Percentiles rank a stretch among this genome's conserved stretches.
Conservation (phyloP, 352 stramenopile genomes). For the Phytophthora lateralis region DNA sequence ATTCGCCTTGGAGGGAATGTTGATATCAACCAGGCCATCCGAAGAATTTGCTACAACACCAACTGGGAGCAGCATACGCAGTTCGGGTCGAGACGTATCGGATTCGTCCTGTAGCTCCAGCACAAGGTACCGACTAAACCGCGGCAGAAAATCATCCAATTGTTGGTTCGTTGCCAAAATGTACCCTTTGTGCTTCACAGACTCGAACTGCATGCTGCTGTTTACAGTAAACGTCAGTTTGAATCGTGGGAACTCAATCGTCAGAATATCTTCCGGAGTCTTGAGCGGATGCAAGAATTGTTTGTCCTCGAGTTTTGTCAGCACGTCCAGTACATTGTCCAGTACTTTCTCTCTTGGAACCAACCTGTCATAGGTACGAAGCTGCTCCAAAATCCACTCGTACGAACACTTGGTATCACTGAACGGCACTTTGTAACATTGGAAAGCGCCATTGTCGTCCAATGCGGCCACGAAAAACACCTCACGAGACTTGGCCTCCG, state of each 20-base stretch:
- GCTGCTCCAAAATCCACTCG: too few relatives aligned
- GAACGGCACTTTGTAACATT: conserved; percentile 43
- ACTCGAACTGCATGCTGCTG: conserved; percentile 34
- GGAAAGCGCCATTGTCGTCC: conserved; percentile 1
- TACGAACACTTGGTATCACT: too few relatives aligned
- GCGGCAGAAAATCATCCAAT: conserved; percentile 42
- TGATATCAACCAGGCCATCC: too few relatives aligned
- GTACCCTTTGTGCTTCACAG: conserved; percentile 48
- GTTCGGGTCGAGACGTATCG: too few relatives aligned
- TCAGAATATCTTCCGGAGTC: too few relatives aligned
- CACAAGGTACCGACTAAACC: conserved; percentile 48
- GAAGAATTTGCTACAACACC: too few relatives aligned
- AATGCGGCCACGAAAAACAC: conserved; percentile 35
- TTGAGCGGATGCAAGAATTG: too few relatives aligned
- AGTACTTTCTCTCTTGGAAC: conserved; percentile 15
- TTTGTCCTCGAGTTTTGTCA: conserved; percentile 64
- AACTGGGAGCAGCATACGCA: too few relatives aligned
- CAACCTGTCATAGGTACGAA: too few relatives aligned
- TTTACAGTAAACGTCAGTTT: too few relatives aligned
- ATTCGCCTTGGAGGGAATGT: too few relatives aligned
- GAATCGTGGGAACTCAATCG: too few relatives aligned
- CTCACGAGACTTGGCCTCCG: conserved; percentile 15
- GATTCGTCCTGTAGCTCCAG: conserved; percentile 19
- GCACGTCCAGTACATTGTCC: neutral
- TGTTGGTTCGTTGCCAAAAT: conserved; percentile 41